Percentiles rank a stretch among this genome's conserved stretches.
These are phyloP conservation scores for Claviceps arundinis DNA, from an alignment of 2,329 filamentous ascomycete genomes.

Conservation along the genomic window DNA sequence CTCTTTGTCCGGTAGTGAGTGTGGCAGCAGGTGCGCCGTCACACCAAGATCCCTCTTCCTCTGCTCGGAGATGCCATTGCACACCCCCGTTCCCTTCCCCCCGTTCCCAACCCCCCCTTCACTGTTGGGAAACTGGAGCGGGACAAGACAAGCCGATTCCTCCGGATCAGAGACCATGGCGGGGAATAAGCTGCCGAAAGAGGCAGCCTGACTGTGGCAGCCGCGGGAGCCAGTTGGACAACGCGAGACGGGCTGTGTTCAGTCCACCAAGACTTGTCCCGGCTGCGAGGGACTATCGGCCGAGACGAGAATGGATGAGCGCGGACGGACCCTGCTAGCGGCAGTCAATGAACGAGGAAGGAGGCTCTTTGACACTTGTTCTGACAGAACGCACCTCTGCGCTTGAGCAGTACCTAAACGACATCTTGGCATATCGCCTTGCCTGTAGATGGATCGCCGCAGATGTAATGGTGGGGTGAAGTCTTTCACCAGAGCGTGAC, in stretches of 20 bases:
- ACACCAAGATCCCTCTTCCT: not conserved
- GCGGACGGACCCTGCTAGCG: not conserved
- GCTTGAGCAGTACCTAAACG: not conserved
- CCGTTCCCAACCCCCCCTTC: too few relatives aligned
- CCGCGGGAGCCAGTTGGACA: not conserved
- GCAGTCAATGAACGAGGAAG: not conserved
- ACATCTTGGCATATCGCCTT: not conserved
- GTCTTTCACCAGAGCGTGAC: not conserved
- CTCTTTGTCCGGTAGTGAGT: not conserved
- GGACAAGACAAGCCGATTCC: not conserved
- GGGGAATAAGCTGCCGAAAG: not conserved
- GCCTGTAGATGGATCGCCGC: too few relatives aligned
- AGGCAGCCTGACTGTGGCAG: not conserved
- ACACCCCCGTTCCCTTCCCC: not conserved
- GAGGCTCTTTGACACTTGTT: not conserved
- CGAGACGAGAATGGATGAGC: not conserved
- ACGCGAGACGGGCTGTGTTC: not conserved
- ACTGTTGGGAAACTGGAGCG: not conserved
- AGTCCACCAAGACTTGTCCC: not conserved
- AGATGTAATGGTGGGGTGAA: not conserved
- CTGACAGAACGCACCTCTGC: not conserved
- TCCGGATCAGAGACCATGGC: not conserved
- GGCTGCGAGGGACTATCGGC: not conserved
- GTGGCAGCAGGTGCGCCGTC: not conserved
- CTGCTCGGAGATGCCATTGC: not conserved